Base-by-base conservation (phyloP, 805 yeast genomes). In the Cyberlindnera euphorbiae region DNA sequence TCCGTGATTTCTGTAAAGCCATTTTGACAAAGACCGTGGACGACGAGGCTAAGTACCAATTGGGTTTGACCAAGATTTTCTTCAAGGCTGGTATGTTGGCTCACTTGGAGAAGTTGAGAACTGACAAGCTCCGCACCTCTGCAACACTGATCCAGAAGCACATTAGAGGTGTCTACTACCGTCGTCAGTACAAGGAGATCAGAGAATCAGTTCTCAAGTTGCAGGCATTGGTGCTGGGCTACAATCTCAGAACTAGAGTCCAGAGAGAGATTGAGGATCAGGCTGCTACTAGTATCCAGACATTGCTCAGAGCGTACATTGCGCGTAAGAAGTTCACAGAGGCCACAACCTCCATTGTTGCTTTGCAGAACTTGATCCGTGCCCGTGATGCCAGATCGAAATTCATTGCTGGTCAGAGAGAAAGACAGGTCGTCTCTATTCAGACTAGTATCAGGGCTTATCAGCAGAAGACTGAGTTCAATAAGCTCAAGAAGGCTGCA, bases 51-150 rank as follows among this genome's bases (percentile, higher is more conserved):
- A 83, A 84, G 52, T 89, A 82, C 59, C 96, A 89, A 62, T 71
- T 85, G 41, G 98, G 98, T 64, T 78, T 85, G 56, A 83, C 95
- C 28, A 90, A 90, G 64, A 87, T 90, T 39, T 90, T 90, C 66
- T 86, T 90, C 67, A 82, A 95, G 53, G 96, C 97, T 21, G 98
- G 98, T 57, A 84, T 90, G 82, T 69, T 90, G 59, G 97, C 97
- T 4, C 79, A 78, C 45, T 70, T 90, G 50, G 98, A 90, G 63
- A 86, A 86, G 50, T 63, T 82, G 54, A 78, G 97, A 60, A 66
- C 88, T 22, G 84, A 82, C 44, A 85, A 88, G 52, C 73, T 88
- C 48, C 74, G 74, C 53, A 72, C 66, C 35, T 79, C 95, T 30
- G 96, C 96, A 5, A 79, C 78, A 12, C 63, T 82, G 62, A 82